Evolutionary conservation across 1,284 basidiomycete species (phyloP), one percentile per base, ranked within the genome.

Genomic region (Trichosporon coremiiforme): DNA sequence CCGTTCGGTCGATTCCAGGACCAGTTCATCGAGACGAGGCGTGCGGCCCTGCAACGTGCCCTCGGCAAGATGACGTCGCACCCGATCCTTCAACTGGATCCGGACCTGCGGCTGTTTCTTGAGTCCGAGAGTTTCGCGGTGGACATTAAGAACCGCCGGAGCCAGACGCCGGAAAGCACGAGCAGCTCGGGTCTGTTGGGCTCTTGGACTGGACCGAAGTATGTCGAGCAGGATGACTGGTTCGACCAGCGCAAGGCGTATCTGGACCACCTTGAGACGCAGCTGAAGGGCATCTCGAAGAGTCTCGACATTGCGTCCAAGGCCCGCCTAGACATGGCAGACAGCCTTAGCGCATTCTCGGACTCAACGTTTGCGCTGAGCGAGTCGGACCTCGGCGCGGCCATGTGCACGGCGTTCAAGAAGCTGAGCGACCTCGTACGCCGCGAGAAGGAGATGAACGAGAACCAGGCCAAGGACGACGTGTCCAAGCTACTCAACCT

Each of bases 191-290:
- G 93, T 0, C 81, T 94, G 47, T 88, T 95, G 85, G 88, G 90
- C 2, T 75, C 91, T 89, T 35, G 91, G 92, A 78, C 91, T 9
- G 94, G 93, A 0, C 89, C 92, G 8, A 89, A 91, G 68, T 99
- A 96, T 81, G 87, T 92, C 75, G 96, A 99, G 83, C 91, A 89
- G 15, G 96, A 99, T 78, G 95, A 98, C 88, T 99, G 95, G 94
- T 99, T 98, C 77, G 93, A 97, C 77, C 88, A 89, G 73, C 91
- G 95, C 80, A 92, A 91, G 71, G 82, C 86, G 0, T 95, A 94
- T 79, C 87, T 99, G 22, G 95, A 98, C 76, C 90, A 89, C 65
- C 87, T 99, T 12, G 97, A 99, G 83, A 88, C 89, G 0, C 94
- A 97, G 76, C 86, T 99, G 33, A 91, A 92, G 62, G 88, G 90